These are phyloP conservation scores for Shiraia sp. DNA, from an alignment of 2,329 filamentous ascomycete species.

Conservation along the genomic window DNA sequence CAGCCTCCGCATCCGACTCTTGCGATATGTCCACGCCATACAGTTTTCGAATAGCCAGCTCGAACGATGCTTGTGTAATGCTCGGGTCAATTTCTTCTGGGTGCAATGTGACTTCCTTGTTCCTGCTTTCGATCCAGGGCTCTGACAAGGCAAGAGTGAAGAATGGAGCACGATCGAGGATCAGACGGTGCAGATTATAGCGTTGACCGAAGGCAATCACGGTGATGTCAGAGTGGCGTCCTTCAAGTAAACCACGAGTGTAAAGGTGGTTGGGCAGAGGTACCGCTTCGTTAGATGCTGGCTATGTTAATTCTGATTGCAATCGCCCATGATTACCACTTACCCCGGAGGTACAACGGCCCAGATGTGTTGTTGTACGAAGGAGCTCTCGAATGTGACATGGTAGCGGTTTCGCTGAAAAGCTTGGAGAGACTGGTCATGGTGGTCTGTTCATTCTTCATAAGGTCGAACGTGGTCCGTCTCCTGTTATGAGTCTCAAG, in stretches of 20 bases:
- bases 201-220: slow-evolving; percentile 56
- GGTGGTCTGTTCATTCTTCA: slow-evolving; percentile 44
- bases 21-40: slow-evolving; percentile 55
- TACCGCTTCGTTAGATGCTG: slow-evolving; percentile 43
- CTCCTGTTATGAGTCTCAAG: slow-evolving; percentile 34
- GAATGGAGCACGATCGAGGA: slow-evolving; percentile 61
- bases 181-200: slow-evolving; percentile 58
- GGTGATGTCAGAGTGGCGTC: slow-evolving; percentile 59
- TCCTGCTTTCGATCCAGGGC: slow-evolving; percentile 59
- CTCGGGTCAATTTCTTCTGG: slow-evolving; percentile 59
- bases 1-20: slow-evolving; percentile 57
- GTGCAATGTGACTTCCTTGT: slow-evolving; percentile 56
- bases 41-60: slow-evolving; percentile 58
- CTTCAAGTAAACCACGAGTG: slow-evolving; percentile 55
- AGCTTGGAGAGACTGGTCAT: slow-evolving; percentile 50
- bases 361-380: slow-evolving; percentile 48
- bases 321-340: not conserved
- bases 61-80: slow-evolving; percentile 58
- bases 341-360: slow-evolving; percentile 40
- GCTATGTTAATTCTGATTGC: slow-evolving; percentile 13
- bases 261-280: slow-evolving; percentile 57
- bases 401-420: slow-evolving; percentile 46
- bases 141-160: slow-evolving; percentile 59
- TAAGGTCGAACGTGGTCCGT: slow-evolving; percentile 30
- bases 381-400: slow-evolving; percentile 45